Evolutionary conservation across 129 eudicot genomes (phyloP).

Genomic region (Lactuca saligna): DNA sequence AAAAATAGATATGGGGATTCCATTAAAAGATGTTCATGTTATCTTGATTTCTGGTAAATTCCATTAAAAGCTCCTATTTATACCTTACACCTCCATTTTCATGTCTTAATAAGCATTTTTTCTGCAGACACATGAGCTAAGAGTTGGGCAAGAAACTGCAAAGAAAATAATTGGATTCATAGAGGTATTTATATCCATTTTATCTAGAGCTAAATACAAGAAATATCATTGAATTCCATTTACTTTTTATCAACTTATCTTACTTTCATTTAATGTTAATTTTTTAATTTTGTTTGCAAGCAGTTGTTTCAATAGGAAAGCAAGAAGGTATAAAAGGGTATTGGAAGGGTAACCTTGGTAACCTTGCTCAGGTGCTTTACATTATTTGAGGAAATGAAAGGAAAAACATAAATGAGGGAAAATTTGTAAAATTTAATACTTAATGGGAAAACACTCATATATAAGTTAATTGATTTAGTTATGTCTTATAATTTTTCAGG

Average conservation of each 20-base stretch:
- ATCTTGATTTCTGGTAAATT: slow-evolving; percentile 5
- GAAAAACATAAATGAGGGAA: no score
- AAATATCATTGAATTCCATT: background rate
- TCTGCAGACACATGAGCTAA: slow-evolving; percentile 89
- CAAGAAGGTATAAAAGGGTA: slow-evolving; percentile 86
- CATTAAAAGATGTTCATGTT: background rate
- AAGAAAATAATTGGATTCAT: slow-evolving; percentile 85
- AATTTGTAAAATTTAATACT: no score
- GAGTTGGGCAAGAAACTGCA: slow-evolving; percentile 75
- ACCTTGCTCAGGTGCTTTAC: slow-evolving; percentile 86
- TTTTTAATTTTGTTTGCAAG: slow-evolving; percentile 44
- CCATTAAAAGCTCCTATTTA: background rate
- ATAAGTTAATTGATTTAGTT: background rate
- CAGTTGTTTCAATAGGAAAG: slow-evolving; percentile 63
- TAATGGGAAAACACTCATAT: background rate
- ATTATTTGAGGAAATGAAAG: background rate
- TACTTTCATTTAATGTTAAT: slow-evolving; percentile 22
- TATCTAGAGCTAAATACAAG: background rate
- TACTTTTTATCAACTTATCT: slow-evolving; percentile 1
- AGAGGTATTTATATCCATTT: slow-evolving; percentile 53
- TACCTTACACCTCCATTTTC: background rate
- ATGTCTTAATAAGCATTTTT: background rate
- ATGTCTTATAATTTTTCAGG: slow-evolving; percentile 34
- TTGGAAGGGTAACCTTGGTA: slow-evolving; percentile 99
- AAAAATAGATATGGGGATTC: background rate